Evolutionary conservation across 2,329 filamentous ascomycete genomes (phyloP).

Genomic region (Bipolaris zeicola): DNA sequence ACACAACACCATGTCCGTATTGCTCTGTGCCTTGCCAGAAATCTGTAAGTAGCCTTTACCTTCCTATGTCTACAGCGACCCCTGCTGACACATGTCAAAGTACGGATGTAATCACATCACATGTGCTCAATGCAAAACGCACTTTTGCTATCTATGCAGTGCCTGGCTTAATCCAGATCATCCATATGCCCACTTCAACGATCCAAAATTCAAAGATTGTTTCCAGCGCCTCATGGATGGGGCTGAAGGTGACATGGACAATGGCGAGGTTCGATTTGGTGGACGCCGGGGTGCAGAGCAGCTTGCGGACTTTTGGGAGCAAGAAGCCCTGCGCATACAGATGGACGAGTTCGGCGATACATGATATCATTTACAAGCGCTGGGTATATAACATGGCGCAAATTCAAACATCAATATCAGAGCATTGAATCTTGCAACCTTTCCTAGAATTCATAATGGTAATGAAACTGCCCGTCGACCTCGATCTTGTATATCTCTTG

Average conservation of each 20-base stretch:
- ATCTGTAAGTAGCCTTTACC: slow-evolving; percentile 50
- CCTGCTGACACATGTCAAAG: neutral
- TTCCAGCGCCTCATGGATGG: slow-evolving; percentile 90
- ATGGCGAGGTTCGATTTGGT: slow-evolving; percentile 52
- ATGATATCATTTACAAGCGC: neutral
- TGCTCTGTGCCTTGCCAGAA: slow-evolving; percentile 87
- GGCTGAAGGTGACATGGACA: slow-evolving; percentile 72
- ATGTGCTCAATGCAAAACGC: slow-evolving; percentile 84
- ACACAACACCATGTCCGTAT: slow-evolving; percentile 88
- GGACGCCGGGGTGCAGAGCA: slow-evolving; percentile 53
- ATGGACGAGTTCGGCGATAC: neutral
- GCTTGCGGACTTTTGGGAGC: slow-evolving; percentile 46
- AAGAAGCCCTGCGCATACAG: slow-evolving; percentile 44
- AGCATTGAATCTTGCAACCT: neutral
- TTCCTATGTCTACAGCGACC: neutral
- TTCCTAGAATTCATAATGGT: neutral
- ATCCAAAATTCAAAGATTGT: slow-evolving; percentile 66
- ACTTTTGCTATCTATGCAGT: slow-evolving; percentile 95
- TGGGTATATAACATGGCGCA: neutral
- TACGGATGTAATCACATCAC: slow-evolving; percentile 73
- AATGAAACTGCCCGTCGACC: neutral
- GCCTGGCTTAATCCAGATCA: slow-evolving; percentile 82
- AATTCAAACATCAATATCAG: neutral
- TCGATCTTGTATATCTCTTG: neutral
- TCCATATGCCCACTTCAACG: slow-evolving; percentile 89